Evolutionary conservation across 2,329 filamentous ascomycete genomes (phyloP).

Genomic region (Thermoascus crustaceus): DNA sequence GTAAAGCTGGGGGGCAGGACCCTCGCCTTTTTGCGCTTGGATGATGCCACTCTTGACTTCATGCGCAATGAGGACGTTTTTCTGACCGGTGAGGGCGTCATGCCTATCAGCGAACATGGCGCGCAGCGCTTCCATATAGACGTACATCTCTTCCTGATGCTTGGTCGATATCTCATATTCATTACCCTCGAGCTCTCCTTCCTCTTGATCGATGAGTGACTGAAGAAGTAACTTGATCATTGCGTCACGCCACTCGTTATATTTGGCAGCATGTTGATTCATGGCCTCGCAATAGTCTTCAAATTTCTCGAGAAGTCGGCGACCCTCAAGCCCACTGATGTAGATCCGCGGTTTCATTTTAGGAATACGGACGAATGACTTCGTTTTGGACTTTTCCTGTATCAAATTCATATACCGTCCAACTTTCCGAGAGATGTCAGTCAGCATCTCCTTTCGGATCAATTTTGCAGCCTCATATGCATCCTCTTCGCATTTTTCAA

Average conservation of each 20-base stretch:
- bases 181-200: slow-evolving; percentile 72
- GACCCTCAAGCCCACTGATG: slow-evolving; percentile 64
- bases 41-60: slow-evolving; percentile 58
- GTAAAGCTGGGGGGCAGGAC: slow-evolving; percentile 62
- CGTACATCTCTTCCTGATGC: slow-evolving; percentile 79
- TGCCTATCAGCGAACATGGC: slow-evolving; percentile 71
- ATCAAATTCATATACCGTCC: slow-evolving; percentile 58
- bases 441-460: slow-evolving; percentile 70
- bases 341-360: slow-evolving; percentile 47
- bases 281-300: slow-evolving; percentile 58
- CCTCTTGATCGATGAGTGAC: slow-evolving; percentile 76
- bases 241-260: slow-evolving; percentile 67
- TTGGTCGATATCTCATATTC: slow-evolving; percentile 85
- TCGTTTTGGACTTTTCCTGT: slow-evolving; percentile 42
- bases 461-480: slow-evolving; percentile 71
- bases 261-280: slow-evolving; percentile 61
- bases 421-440: slow-evolving; percentile 49
- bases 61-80: slow-evolving; percentile 65
- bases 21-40: slow-evolving; percentile 55
- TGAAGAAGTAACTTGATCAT: slow-evolving; percentile 64
- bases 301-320: slow-evolving; percentile 56
- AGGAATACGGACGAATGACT: slow-evolving; percentile 56
- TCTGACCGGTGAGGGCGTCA: slow-evolving; percentile 65
- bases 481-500: slow-evolving; percentile 63
- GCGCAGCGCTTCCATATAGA: slow-evolving; percentile 71